Conservation (phyloP, 2,329 filamentous ascomycete species). For the Colletotrichum musae region DNA sequence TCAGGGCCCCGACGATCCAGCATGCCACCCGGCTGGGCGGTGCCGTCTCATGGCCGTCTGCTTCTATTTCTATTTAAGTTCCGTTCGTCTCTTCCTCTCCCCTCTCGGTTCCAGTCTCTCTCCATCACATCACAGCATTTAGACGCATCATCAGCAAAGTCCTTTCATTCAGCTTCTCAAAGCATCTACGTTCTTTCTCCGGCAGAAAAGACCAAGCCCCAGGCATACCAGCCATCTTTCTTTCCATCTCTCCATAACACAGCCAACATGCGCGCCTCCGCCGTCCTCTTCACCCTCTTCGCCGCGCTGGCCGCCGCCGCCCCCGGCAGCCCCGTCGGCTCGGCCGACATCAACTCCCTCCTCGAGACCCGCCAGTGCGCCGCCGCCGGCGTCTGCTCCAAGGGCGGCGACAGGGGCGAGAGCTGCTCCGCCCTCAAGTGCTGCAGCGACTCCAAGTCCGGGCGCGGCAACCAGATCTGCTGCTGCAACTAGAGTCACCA, state of each 20-base stretch:
- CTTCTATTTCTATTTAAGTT: not conserved
- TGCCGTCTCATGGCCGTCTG: conserved; percentile 8
- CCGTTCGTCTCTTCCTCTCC: too few relatives aligned
- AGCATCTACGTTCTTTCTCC: not conserved
- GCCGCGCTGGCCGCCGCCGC: conserved; percentile 25
- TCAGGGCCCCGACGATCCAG: not conserved
- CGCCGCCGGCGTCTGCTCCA: conserved; percentile 8
- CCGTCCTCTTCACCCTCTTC: conserved; percentile 26
- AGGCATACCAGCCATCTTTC: not conserved
- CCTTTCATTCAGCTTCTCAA: not conserved
- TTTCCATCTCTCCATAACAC: not conserved
- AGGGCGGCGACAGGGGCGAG: conserved; percentile 13
- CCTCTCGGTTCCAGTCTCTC: not conserved
- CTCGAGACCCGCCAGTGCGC: conserved; percentile 1
- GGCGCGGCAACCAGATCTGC: conserved; percentile 21
- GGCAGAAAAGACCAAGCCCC: not conserved
- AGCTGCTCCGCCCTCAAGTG: conserved; percentile 18
- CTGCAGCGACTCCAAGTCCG: conserved; percentile 22
- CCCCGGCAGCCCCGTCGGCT: not conserved
- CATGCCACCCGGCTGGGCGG: conserved; percentile 5
- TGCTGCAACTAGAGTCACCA: conserved; percentile 19
- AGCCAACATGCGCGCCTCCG: conserved; percentile 25
- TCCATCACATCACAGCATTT: not conserved
- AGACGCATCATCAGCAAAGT: not conserved
- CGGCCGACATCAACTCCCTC: not conserved